Evolutionary conservation across 2,329 filamentous ascomycete species (phyloP), one percentile per base, ranked within the genome.

Genomic region (Penicillium olsonii): DNA sequence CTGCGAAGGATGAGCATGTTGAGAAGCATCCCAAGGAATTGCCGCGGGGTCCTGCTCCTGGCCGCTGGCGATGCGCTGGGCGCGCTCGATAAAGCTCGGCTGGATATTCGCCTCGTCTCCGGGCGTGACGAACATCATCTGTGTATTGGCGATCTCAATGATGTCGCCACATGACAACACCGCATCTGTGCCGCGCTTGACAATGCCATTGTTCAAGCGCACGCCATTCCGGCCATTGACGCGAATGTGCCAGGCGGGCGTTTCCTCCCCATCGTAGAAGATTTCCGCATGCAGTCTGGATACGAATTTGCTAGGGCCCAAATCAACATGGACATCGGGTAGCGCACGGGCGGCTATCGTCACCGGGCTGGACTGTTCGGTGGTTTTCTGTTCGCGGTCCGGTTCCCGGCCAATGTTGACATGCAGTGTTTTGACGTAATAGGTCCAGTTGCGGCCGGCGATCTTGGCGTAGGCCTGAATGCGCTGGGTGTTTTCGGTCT

Each of bases 51-150:
- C 57, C 18, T 53, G 53, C 44, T 74, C 73, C 34, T 72, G 68
- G 2, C 70, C 71, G 40, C 68, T 70, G 8, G 70, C 72, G 37
- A 75, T 55, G 18, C 70, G 69, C 59, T 75, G 72, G n/a, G 87
- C 85, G 38, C 88, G 84, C 59, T 88, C 82, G 14, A 88, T 80
- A 65, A 87, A 91, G 62, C 75, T 82, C 18, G 80, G 80, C 64
- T 88, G 83, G 52, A 95, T 85, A 39, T 82, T 78, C 20, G 91
- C 78, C 19, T 83, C 82, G 48, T 88, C 86, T 19, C 84, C 84
- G 0, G 94, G 92, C n/a, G 95, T 83, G 40, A 96, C 90, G 71
- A 99, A 99, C 79, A 97, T 92, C 94, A 99, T 99, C 75, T 99
- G 92, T 1, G 94, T 88, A 45, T 89, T 89, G 61, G 87, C 88